A percentile compares a stretch with the other conserved stretches of the same genome.
Evolutionary conservation across 768 basidiomycete genomes (phyloP).

Genomic region (Lactifluus piperatus): DNA sequence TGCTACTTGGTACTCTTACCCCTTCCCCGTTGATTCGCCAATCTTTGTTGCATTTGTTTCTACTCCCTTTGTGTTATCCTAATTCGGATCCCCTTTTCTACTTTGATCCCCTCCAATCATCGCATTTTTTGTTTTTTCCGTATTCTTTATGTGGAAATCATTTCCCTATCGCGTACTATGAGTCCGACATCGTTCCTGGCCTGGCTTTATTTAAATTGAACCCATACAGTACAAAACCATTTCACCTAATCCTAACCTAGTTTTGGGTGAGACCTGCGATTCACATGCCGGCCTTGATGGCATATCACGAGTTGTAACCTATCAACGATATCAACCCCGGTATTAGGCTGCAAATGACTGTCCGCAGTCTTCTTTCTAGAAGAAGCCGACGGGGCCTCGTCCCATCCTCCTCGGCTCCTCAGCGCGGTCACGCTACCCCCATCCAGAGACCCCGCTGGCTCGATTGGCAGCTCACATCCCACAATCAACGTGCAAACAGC

Average conservation of each 20-base stretch:
- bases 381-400: not conserved
- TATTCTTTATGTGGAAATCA: not conserved
- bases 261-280: not conserved
- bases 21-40: not conserved
- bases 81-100: not conserved
- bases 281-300: not conserved
- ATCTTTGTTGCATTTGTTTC: not conserved
- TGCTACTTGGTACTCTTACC: not conserved
- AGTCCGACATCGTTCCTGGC: not conserved
- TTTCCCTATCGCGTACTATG: not conserved
- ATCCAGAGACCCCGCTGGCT: not conserved
- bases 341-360: not conserved
- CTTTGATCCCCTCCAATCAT: not conserved
- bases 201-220: not conserved
- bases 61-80: not conserved
- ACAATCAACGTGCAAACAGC: no score
- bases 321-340: not conserved
- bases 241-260: not conserved
- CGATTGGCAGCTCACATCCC: not conserved
- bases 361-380: not conserved
- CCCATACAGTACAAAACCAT: not conserved
- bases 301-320: not conserved
- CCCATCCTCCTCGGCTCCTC: not conserved
- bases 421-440: not conserved
- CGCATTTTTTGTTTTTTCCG: not conserved